Base-by-base conservation (phyloP, 768 basidiomycete genomes). In the Mycena maculata region DNA sequence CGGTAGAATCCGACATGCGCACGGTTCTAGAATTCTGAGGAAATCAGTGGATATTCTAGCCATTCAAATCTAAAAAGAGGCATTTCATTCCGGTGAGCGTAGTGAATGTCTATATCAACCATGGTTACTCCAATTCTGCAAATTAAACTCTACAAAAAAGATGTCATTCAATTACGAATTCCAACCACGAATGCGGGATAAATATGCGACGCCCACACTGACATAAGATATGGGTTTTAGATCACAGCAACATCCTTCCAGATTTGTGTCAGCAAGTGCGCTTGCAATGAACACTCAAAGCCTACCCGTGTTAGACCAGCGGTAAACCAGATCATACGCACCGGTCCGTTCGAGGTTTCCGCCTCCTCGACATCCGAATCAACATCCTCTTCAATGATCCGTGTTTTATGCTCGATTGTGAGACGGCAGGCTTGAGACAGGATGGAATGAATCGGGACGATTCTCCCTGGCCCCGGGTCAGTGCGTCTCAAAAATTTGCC, bases 401-500 rank as follows among this genome's bases (percentile, higher is more conserved):
- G 45, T 4, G 23, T 47, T 25, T 25, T 47, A 13, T 47, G 45
- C 23, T 47, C 45, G 22, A 66, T 45, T 10, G 65, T 61, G 12
- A 60, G 49, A 20, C 64, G 57, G 49, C 58, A 50, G 2, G 64
- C 64, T 38, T 66, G 64, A 7, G 64, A 66, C 12, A 60, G 30
- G n/a, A 66, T 28, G 18, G 36, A 25, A 13, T 13, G 3, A 47
- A 47, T 47, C 10, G 23, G 45, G 11, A 47, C 20, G 15, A 47
- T 47, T 11, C 23, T 25, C 15, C 45, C 11, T 10, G 45, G 45
- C 10, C 45, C 23, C 23, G 45, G 45, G 45, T 47, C 45, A 12
- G 9, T 47, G 23, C 45, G 45, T 2, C 23, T 2, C 23, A 47
- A 25, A 13, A 47, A 47, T 13, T 12, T 25, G 23, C 45, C 45